These are phyloP conservation scores for Larix kaempferi DNA, from an alignment of 75 land plant species.

Conservation along the genomic window DNA sequence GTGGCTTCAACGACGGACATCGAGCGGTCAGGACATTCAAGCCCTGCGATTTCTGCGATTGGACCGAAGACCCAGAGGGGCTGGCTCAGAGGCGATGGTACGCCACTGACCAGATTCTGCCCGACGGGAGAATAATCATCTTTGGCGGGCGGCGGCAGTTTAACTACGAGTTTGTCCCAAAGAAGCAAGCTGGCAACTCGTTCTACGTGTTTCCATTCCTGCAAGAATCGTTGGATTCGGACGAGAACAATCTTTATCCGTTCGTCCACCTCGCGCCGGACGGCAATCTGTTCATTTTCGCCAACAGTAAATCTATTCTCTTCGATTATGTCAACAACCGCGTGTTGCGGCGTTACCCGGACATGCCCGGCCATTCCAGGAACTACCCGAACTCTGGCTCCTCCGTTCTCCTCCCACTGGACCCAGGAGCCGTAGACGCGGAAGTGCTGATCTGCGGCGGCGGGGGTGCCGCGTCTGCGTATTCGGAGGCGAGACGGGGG, in stretches of 20 bases:
- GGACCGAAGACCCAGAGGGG: constrained; percentile 17
- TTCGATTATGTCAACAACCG: constrained; percentile 43
- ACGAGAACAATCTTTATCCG: no score
- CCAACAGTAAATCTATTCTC: constrained; percentile 40
- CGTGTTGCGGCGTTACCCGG: constrained; percentile 30
- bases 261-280: background rate
- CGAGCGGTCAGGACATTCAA: no score
- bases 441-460: constrained; percentile 59
- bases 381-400: constrained; percentile 53
- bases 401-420: constrained; percentile 32
- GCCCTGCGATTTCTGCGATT: constrained; percentile 21
- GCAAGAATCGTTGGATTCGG: background rate
- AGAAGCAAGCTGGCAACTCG: background rate
- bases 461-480: background rate
- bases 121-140: constrained; percentile 45
- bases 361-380: constrained; percentile 29
- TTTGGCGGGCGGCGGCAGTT: constrained; percentile 48
- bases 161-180: constrained; percentile 41
- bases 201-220: constrained; percentile 9
- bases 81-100: constrained; percentile 35
- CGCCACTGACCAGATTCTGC: constrained; percentile 40
- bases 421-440: constrained; percentile 7
- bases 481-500: constrained; percentile 9
- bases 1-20: constrained; percentile 23
- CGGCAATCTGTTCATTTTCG: constrained; percentile 42